Evolutionary conservation across 148 eudicot genomes (phyloP).

Genomic region (Salicornia ramosissima): DNA sequence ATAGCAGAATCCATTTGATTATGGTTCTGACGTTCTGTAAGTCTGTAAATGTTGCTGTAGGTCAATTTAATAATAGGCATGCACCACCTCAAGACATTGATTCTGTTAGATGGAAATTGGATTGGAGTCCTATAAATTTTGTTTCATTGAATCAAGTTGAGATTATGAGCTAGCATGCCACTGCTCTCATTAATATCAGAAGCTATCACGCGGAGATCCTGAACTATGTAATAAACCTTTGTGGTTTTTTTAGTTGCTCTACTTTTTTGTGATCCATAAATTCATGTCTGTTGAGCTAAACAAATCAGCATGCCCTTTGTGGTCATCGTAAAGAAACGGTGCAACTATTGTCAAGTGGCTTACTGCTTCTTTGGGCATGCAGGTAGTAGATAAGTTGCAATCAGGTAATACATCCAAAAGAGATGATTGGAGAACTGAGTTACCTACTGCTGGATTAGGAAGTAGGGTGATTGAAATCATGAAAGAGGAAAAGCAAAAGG

Average conservation of each 20-base stretch:
- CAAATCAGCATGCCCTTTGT: not conserved
- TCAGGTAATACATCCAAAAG: conserved; percentile 67
- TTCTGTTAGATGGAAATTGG: not conserved
- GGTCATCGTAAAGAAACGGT: conserved; percentile 9
- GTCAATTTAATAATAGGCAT: not conserved
- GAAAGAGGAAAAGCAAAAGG: conserved; percentile 73
- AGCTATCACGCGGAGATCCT: not conserved
- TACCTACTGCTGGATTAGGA: conserved; percentile 66
- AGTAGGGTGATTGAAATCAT: conserved; percentile 47
- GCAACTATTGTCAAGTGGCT: conserved; percentile 10
- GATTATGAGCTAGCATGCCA: no score
- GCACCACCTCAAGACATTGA: not conserved
- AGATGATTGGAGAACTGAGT: conserved; percentile 80
- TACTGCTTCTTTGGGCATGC: conserved; percentile 11
- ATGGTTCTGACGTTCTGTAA: no score
- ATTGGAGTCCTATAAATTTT: not conserved
- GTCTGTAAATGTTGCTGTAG: no score
- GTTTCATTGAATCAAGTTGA: no score
- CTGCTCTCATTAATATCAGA: no score
- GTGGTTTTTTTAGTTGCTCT: not conserved
- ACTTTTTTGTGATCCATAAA: not conserved
- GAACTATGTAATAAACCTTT: not conserved
- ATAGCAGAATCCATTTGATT: no score
- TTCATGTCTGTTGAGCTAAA: not conserved
- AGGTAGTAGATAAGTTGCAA: conserved; percentile 92